Conservation (phyloP, 495 filamentous ascomycete genomes). For the Penicillium odoratum region DNA sequence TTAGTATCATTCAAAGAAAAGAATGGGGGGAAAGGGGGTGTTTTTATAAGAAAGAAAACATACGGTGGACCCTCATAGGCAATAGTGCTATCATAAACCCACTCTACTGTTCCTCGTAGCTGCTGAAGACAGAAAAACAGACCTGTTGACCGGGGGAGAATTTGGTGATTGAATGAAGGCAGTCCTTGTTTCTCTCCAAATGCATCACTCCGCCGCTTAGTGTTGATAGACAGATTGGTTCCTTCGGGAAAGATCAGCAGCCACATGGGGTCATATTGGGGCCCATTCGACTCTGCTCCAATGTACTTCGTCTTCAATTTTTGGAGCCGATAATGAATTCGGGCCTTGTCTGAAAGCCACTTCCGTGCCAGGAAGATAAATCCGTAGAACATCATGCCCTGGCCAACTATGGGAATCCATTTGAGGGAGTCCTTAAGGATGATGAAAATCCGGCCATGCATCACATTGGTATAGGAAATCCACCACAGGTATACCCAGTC, state of each 20-base stretch:
- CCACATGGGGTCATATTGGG: constrained; percentile 67
- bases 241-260: constrained; percentile 70
- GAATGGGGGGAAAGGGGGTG: too few relatives aligned
- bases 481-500: constrained; percentile 76
- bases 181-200: constrained; percentile 58
- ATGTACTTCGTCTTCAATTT: constrained; percentile 55
- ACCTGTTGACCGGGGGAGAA: constrained; percentile 65
- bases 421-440: constrained; percentile 69
- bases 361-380: constrained; percentile 72
- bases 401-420: constrained; percentile 61
- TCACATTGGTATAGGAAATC: constrained; percentile 61
- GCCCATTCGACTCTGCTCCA: constrained; percentile 49
- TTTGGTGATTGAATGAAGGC: constrained; percentile 51
- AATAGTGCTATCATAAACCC: constrained; percentile 69
- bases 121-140: constrained; percentile 65
- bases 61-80: constrained; percentile 70
- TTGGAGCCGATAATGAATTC: constrained; percentile 58
- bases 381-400: constrained; percentile 68
- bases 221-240: constrained; percentile 63
- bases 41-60: constrained; percentile 31
- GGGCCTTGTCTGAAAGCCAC: constrained; percentile 62
- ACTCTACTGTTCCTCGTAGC: constrained; percentile 59
- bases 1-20: constrained; percentile 3
- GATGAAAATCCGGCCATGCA: constrained; percentile 70
- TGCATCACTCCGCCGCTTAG: constrained; percentile 51